Base-by-base conservation (phyloP, 2,329 filamentous ascomycete species). In the Fusarium newnesense region DNA sequence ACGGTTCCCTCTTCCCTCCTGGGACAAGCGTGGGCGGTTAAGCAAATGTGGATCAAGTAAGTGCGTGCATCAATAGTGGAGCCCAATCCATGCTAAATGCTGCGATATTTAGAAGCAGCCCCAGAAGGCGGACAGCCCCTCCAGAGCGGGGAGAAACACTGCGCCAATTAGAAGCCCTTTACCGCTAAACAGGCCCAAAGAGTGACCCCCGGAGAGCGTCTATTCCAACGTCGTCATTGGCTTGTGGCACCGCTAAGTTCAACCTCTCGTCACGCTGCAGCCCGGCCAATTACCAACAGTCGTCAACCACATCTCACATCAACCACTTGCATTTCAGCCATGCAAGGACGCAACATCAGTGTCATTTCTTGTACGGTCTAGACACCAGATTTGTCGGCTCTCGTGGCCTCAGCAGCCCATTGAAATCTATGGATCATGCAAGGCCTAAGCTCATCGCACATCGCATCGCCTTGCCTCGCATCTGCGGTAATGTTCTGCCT, bases 11-110 rank as follows among this genome's bases (percentile, higher is more conserved):
- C 56, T 59, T 50, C 56, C 56, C 42, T 59, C 56, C 56, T 24
- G 34, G 65, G 60, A 58, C 53, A 67, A 74, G 69, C 62, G 69
- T 73, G 69, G 73, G 76, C 76, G 76, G 76, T 75, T 78, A 77
- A 72, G 70, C 70, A 71, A 53, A 46, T 58, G 61, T 66, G 71
- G 70, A 52, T 64, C 70, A 67, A 68, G 54, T 70, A 73, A 73
- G 72, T 74, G 72, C 72, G 68, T 74, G 72, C 71, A 72, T 74
- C 53, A 46, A 52, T 21, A 67, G 56, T 56, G 63, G 64, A 11
- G 9, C 34, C 21, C 24, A 18, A 18, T 10, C 50, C 50, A 53
- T 37, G 50, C 24, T 19, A 19, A 40, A 56, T n/a, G 54, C 46
- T 66, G 74, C 73, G 53, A 70, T 62, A 74, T 69, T 64, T 72